A percentile compares a stretch with the other conserved stretches of the same genome.
These are phyloP conservation scores for Sordaria brevicollis DNA, from an alignment of 495 filamentous ascomycete genomes.

Conservation along the genomic window DNA sequence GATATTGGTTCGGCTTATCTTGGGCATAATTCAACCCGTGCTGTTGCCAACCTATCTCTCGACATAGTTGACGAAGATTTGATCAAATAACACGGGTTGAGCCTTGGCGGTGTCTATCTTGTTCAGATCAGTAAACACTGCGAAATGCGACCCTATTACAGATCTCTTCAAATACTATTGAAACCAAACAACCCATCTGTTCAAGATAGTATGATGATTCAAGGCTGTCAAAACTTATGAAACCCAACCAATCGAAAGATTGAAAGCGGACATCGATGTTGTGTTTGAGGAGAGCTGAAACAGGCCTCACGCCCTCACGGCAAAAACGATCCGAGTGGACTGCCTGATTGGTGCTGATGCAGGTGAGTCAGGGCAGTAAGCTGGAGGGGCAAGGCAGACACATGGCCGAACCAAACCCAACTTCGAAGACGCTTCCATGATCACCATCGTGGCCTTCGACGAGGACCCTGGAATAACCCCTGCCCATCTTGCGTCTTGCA, in stretches of 20 bases:
- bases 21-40: not conserved
- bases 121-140: not conserved
- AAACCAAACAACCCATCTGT: not conserved
- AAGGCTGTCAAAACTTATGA: not conserved
- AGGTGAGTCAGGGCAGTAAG: not conserved
- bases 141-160: not conserved
- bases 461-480: not conserved
- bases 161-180: not conserved
- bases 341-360: not conserved
- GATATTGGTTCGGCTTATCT: not conserved
- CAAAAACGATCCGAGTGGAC: not conserved
- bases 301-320: not conserved
- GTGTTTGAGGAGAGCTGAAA: not conserved
- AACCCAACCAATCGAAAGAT: not conserved
- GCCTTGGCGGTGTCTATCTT: not conserved
- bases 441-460: not conserved
- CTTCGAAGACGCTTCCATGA: not conserved
- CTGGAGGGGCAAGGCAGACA: not conserved
- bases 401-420: not conserved
- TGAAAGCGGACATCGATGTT: too few species aligned
- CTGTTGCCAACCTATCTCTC: not conserved
- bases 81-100: too few species aligned
- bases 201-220: not conserved
- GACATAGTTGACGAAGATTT: too few species aligned
- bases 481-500: not conserved